Conservation (phyloP, 2,329 filamentous ascomycete genomes). For the Colletotrichum gloeosporioides region DNA sequence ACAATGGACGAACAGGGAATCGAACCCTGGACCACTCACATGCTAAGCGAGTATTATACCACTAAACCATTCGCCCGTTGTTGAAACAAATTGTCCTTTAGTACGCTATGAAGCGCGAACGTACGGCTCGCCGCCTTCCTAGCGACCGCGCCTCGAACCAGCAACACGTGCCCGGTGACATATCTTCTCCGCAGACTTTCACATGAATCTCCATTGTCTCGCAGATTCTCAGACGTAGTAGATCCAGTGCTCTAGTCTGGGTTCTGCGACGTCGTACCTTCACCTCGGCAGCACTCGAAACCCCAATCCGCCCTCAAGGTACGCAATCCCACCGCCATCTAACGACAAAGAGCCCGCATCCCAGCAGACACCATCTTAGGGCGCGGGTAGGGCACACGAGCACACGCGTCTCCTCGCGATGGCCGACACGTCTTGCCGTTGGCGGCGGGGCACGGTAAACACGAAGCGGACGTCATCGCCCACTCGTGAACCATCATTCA, state of each 20-base stretch:
- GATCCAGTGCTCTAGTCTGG: rapidly evolving
- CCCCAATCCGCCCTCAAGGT: not conserved
- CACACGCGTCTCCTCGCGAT: constrained; percentile 3
- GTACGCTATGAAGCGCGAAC: not conserved
- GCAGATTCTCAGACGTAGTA: rapidly evolving
- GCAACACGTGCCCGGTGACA: not conserved
- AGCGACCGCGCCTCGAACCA: not conserved
- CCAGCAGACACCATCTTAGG: not conserved
- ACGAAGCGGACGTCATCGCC: not conserved
- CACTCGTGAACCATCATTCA: not conserved
- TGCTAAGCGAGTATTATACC: constrained; percentile 23
- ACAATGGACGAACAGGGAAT: constrained; percentile 16
- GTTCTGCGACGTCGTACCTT: not conserved
- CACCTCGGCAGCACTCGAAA: not conserved
- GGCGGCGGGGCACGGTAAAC: not conserved
- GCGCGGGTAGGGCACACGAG: constrained; percentile 1
- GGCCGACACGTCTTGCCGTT: not conserved
- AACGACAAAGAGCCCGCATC: not conserved
- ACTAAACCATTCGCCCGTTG: constrained; percentile 20
- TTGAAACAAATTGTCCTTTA: rapidly evolving
- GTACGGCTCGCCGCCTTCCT: rapidly evolving
- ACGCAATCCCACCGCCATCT: not conserved
- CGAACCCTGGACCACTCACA: constrained; percentile 21
- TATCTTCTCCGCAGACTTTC: not conserved
- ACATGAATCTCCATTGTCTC: not conserved